Percentiles rank a stretch among this genome's conserved stretches.
Conservation (phyloP, 352 stramenopile genomes). For the Phytopythium oedochilum region DNA sequence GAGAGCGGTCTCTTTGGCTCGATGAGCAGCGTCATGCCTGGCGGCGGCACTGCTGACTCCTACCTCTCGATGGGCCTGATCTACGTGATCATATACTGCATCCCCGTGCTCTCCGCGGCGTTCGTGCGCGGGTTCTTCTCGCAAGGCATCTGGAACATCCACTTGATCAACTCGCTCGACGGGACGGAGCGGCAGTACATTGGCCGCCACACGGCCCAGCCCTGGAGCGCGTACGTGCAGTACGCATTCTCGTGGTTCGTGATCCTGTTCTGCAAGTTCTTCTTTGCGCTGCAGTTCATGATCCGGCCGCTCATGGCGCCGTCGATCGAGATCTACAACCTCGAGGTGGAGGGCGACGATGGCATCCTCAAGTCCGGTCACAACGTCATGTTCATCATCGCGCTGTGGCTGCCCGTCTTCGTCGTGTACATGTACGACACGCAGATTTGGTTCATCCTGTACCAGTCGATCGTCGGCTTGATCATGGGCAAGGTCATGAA, state of each 20-base stretch:
- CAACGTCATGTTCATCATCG: slow-evolving; percentile 77
- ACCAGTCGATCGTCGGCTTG: slow-evolving; percentile 71
- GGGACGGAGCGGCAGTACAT: slow-evolving; percentile 75
- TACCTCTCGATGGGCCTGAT: slow-evolving; percentile 59
- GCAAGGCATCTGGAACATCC: slow-evolving; percentile 50
- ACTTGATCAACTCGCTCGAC: slow-evolving; percentile 56
- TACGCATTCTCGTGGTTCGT: slow-evolving; percentile 69
- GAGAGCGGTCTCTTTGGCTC: slow-evolving; percentile 42
- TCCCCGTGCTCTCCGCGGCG: slow-evolving; percentile 44
- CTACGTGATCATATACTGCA: slow-evolving; percentile 57
- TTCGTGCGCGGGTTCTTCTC: slow-evolving; percentile 51
- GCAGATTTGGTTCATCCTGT: slow-evolving; percentile 87
- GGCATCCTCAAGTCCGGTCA: slow-evolving; percentile 62
- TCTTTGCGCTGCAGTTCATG: slow-evolving; percentile 81
- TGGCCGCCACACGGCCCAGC: slow-evolving; percentile 64
- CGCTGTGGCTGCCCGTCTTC: slow-evolving; percentile 72
- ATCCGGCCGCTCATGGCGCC: slow-evolving; percentile 74
- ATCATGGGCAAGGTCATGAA: slow-evolving; percentile 71
- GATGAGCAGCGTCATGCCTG: slow-evolving; percentile 32
- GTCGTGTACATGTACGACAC: slow-evolving; percentile 86
- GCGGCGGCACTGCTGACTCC: slow-evolving; percentile 39
- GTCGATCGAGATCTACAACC: slow-evolving; percentile 69
- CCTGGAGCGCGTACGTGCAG: slow-evolving; percentile 46
- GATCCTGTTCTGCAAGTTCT: slow-evolving; percentile 75
- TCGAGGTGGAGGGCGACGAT: slow-evolving; percentile 38